Evolutionary conservation across 1,139 yeast species (phyloP).

Genomic region (Magnusiomyces magnusii): DNA sequence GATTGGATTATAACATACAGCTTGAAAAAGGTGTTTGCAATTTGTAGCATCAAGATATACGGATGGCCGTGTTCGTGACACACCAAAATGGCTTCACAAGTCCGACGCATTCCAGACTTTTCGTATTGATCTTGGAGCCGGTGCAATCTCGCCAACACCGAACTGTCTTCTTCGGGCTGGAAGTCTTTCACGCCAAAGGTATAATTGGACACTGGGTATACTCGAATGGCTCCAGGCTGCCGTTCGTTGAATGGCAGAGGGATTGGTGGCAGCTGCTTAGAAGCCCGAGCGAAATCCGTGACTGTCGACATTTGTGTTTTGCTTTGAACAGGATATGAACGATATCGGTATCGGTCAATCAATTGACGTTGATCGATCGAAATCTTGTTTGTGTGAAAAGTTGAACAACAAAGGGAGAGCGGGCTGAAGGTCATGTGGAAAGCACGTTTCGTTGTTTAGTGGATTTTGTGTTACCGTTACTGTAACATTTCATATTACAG

Average conservation of each 20-base stretch:
- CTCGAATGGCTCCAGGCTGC: conserved; percentile 25
- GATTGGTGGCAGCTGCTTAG: conserved; percentile 22
- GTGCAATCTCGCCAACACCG: conserved; percentile 27
- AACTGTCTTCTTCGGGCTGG: conserved; percentile 32
- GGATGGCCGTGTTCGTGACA: conserved; percentile 36
- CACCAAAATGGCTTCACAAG: conserved; percentile 33
- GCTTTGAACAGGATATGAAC: no score
- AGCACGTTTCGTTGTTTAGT: no score
- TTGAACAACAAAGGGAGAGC: no score
- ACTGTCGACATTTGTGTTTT: conserved; percentile 23
- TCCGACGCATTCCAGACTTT: conserved; percentile 32
- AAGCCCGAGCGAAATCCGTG: conserved; percentile 23
- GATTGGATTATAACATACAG: conserved; percentile 16
- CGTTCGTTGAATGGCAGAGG: conserved; percentile 20
- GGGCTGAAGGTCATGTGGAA: no score
- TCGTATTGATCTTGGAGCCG: conserved; percentile 31
- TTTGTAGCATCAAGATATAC: conserved; percentile 31
- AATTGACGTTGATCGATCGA: no score
- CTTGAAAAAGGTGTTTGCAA: conserved; percentile 29
- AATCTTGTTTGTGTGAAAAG: no score
- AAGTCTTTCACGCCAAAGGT: conserved; percentile 31
- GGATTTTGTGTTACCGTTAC: no score
- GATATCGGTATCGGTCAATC: no score
- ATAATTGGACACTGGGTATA: conserved; percentile 33
- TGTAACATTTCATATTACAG: no score